These are phyloP conservation scores for Leishmania tarentolae DNA, from an alignment of 208 protist species.

Conservation along the genomic window DNA sequence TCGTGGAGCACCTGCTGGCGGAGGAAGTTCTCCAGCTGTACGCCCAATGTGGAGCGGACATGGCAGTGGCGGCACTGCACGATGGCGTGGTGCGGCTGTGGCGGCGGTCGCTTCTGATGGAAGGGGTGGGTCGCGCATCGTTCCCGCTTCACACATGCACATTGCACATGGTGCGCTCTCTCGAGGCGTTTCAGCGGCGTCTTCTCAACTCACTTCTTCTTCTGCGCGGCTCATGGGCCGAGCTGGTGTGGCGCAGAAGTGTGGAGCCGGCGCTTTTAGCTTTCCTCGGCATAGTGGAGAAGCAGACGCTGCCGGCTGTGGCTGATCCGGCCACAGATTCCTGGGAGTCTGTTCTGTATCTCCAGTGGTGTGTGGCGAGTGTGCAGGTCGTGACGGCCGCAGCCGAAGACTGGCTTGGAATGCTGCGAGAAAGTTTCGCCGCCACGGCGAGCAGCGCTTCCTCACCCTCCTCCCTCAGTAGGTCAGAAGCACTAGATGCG, in stretches of 20 bases:
- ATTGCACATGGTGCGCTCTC: constrained; percentile 48
- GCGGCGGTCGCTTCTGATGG: constrained; percentile 47
- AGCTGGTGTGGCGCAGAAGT: constrained; percentile 17
- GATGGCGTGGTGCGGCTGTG: constrained; percentile 46
- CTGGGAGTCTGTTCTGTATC: constrained; percentile 21
- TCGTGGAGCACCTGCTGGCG: constrained; percentile 29
- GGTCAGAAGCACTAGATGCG: constrained; percentile 24
- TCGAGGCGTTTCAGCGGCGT: constrained; percentile 62
- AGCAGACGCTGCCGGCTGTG: neutral
- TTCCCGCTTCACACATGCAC: constrained; percentile 29
- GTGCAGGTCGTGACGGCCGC: constrained; percentile 27
- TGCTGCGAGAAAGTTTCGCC: constrained; percentile 29
- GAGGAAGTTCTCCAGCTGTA: constrained; percentile 34
- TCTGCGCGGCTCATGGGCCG: constrained; percentile 7
- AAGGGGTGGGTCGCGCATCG: neutral
- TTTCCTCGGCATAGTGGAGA: constrained; percentile 24
- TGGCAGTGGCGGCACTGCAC: constrained; percentile 35
- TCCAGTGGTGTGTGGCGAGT: constrained; percentile 31
- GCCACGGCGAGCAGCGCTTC: neutral
- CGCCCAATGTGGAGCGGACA: constrained; percentile 17
- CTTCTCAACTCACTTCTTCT: constrained; percentile 40
- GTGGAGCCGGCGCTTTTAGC: constrained; percentile 25
- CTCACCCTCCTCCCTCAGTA: neutral
- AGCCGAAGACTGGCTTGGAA: constrained; percentile 41
- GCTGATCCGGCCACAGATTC: neutral